phyloP scores from a whole-genome alignment of 805 yeast species.

The Ogataea neopini region DNA sequence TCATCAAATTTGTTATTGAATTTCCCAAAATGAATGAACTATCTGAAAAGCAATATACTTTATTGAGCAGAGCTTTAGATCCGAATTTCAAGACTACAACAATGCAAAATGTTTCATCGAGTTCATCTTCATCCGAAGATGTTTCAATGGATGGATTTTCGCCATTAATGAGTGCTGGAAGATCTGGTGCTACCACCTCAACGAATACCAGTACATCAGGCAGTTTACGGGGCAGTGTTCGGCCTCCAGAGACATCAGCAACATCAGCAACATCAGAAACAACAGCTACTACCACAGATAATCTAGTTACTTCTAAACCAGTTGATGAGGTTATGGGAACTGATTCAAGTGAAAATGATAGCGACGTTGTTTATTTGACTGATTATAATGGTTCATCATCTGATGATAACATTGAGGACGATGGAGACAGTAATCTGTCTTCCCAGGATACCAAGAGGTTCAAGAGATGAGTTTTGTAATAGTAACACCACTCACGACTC shows the following conservation, averaged over 20 bases:
- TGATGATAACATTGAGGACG: conserved; percentile 4
- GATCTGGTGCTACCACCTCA: conserved; percentile 1
- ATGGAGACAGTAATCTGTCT: background rate
- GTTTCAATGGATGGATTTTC: conserved; percentile 18
- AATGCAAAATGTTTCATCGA: conserved; percentile 9
- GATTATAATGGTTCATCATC: conserved; percentile 3
- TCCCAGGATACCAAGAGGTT: conserved; percentile 3
- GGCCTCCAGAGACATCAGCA: conserved; percentile 3
- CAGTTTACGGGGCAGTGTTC: conserved; percentile 8
- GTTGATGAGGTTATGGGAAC: background rate
- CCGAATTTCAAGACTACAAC: conserved; percentile 6
- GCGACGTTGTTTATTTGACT: conserved; percentile 16
- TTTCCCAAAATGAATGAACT: conserved; percentile 53
- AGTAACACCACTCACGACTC: background rate
- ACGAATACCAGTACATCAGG: conserved; percentile 7
- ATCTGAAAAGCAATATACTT: conserved; percentile 36
- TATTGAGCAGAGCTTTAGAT: conserved; percentile 22
- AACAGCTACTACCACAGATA: background rate
- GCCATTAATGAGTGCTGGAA: conserved; percentile 8
- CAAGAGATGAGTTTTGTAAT: conserved; percentile 6
- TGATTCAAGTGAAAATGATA: conserved; percentile 7
- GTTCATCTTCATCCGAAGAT: conserved; percentile 16
- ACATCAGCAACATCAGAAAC: no score
- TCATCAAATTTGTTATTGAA: conserved; percentile 55
- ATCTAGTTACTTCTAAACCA: no score